Percentiles rank a stretch among this genome's conserved stretches.
These are phyloP conservation scores for Fagopyrum homotropicum DNA, from an alignment of 148 eudicot species.

Conservation along the genomic window DNA sequence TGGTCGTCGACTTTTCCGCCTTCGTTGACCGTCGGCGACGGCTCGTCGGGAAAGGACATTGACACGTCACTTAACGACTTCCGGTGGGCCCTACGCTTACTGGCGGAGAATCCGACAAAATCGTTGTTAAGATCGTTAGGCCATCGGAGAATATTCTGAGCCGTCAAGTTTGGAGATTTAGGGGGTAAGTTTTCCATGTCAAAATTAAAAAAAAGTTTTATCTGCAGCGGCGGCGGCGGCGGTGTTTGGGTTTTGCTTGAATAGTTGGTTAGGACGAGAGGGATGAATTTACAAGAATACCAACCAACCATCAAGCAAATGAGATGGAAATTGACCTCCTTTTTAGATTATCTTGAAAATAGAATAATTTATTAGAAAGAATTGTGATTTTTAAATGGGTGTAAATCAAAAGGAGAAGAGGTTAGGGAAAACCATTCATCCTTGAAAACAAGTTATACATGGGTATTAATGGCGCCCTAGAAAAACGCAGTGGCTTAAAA, in stretches of 20 bases:
- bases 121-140: constrained; percentile 20
- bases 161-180: not conserved
- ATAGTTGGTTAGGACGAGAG: not conserved
- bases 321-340: not conserved
- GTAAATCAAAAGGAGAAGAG: not conserved
- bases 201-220: not conserved
- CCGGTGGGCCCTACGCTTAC: constrained; percentile 49
- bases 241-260: not conserved
- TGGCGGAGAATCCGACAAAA: constrained; percentile 69
- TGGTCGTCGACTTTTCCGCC: constrained; percentile 12
- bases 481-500: not conserved
- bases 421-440: not conserved
- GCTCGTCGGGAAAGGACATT: constrained; percentile 49
- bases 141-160: not conserved
- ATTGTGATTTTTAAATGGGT: not conserved
- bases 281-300: not conserved
- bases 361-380: not conserved
- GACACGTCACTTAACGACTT: constrained; percentile 71
- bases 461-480: not conserved
- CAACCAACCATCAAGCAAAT: constrained; percentile 5
- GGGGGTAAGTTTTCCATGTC: constrained; percentile 6
- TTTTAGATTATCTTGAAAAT: not conserved
- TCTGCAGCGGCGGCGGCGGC: not conserved
- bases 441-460: not conserved
- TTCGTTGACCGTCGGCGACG: not conserved